These are phyloP conservation scores for Sarcodon aspratus DNA, from an alignment of 768 basidiomycete species.

Conservation along the genomic window DNA sequence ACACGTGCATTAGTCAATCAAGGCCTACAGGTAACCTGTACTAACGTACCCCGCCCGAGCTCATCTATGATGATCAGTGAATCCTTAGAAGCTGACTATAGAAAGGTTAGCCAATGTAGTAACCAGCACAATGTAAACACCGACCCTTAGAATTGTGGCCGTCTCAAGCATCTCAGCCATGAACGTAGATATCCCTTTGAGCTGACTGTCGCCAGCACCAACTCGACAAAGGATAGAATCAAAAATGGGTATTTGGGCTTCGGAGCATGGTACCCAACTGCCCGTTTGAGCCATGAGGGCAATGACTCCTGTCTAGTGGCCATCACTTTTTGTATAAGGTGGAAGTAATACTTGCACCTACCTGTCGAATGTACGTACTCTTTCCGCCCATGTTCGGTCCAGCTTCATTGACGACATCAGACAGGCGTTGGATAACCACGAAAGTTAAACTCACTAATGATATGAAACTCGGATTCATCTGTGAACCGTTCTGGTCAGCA, in stretches of 20 bases:
- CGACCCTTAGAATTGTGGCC: slow-evolving; percentile 81
- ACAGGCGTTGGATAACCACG: background rate
- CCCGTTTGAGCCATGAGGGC: slow-evolving; percentile 94
- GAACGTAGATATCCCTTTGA: slow-evolving; percentile 97
- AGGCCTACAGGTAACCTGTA: background rate
- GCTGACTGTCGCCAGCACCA: slow-evolving; percentile 93
- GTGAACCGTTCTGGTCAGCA: background rate
- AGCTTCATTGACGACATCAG: slow-evolving; percentile 28
- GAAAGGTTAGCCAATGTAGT: background rate
- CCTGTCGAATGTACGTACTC: slow-evolving; percentile 92
- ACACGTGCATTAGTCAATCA: background rate
- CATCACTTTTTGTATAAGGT: background rate
- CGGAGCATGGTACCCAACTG: slow-evolving; percentile 87
- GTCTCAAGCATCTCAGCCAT: slow-evolving; percentile 99
- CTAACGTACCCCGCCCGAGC: slow-evolving; percentile 64
- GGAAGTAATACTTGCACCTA: slow-evolving; percentile 13
- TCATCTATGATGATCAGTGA: slow-evolving; percentile 98
- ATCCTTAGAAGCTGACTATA: slow-evolving; percentile 79
- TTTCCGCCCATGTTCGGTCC: slow-evolving; percentile 99
- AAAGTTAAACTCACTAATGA: slow-evolving; percentile 56
- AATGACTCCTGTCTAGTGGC: slow-evolving; percentile 77
- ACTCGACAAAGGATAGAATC: slow-evolving; percentile 94
- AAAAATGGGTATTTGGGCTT: slow-evolving; percentile 83
- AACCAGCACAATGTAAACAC: slow-evolving; percentile 10
- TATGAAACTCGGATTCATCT: slow-evolving; percentile 88